A percentile compares a stretch with the other conserved stretches of the same genome.
These are phyloP conservation scores for Chlamydomonas eustigma DNA, from an alignment of 139 green algal species.

Conservation along the genomic window DNA sequence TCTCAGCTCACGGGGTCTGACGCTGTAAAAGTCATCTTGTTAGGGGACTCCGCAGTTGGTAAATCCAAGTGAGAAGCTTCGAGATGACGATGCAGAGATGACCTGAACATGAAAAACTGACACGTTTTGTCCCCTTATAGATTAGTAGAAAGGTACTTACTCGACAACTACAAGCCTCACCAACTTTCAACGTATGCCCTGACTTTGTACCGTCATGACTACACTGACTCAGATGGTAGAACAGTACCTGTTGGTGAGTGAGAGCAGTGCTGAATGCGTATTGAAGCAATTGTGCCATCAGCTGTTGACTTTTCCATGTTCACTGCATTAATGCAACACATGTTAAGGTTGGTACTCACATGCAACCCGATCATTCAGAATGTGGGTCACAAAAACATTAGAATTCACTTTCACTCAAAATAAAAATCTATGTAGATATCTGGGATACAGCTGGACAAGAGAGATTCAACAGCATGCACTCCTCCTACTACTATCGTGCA, in stretches of 20 bases:
- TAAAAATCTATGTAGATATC: conserved; percentile 43
- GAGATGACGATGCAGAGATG: too few species aligned
- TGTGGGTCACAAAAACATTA: too few species aligned
- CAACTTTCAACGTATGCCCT: conserved; percentile 64
- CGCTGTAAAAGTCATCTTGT: conserved; percentile 55
- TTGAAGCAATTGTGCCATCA: too few species aligned
- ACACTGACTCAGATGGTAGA: conserved; percentile 39
- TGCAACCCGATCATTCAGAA: too few species aligned
- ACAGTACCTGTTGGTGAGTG: conserved; percentile 11
- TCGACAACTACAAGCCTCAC: conserved; percentile 62
- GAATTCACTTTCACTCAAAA: neutral
- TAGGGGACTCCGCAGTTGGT: conserved; percentile 62
- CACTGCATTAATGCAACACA: too few species aligned
- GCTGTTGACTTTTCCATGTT: too few species aligned
- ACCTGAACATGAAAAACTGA: too few species aligned
- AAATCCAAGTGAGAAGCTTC: conserved; percentile 58
- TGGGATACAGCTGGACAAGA: conserved; percentile 68
- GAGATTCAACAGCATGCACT: conserved; percentile 66
- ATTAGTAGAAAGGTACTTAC: conserved; percentile 63
- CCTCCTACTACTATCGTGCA: conserved; percentile 62
- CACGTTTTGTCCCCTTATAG: conserved; percentile 15
- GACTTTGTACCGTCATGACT: conserved; percentile 60
- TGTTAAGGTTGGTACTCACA: too few species aligned
- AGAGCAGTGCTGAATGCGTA: too few species aligned
- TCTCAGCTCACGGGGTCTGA: conserved; percentile 44